Evolutionary conservation across 768 basidiomycete species (phyloP), one percentile per base, ranked within the genome.

Genomic region (Antrodiella citrinella): DNA sequence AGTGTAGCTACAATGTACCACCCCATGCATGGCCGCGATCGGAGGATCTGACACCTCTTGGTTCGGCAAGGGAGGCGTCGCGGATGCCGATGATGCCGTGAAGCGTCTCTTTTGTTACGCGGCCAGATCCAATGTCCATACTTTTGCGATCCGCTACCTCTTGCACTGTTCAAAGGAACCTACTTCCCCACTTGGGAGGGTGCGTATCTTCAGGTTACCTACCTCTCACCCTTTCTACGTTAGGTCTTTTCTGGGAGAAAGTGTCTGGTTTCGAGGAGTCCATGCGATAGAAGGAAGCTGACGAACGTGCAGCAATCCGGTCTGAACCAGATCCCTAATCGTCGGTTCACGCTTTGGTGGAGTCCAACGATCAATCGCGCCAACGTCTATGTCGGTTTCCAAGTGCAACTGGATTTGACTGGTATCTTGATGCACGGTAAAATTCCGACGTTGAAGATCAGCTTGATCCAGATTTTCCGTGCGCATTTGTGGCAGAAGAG

Each of bases 401-500:
- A 98, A 67, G 96, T 99, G 18, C 95, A 98, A 62, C 80, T 99
- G 43, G 96, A 99, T 77, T 68, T 99, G 54, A 99, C 96, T 12
- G 93, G 92, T 61, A 92, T 94, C 54, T 94, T 95, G 76, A 94
- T 91, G 86, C 94, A 96, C 69, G 95, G 95, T 60, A 97, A 99
- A 73, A 95, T 97, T 55, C 93, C 93, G 12, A 96, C 94, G 2
- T 72, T 97, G 57, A 97, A 98, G 74, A 99, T 99, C 72, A 93
- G 90, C 69, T 82, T 98, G 72, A 99, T 99, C 59, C 96, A 98
- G 63, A 96, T 99, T 61, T 98, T 99, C 91, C 90, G 96, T 74
- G 96, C 96, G 39, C 96, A 99, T 68, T 80, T 99, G 72, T 98
- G 96, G 96, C 96, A 99, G 72, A 97, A 99, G 74, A 97, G 94